These are phyloP conservation scores for Rhizoctonia solani DNA, from an alignment of 1,284 basidiomycete genomes.

Conservation along the genomic window DNA sequence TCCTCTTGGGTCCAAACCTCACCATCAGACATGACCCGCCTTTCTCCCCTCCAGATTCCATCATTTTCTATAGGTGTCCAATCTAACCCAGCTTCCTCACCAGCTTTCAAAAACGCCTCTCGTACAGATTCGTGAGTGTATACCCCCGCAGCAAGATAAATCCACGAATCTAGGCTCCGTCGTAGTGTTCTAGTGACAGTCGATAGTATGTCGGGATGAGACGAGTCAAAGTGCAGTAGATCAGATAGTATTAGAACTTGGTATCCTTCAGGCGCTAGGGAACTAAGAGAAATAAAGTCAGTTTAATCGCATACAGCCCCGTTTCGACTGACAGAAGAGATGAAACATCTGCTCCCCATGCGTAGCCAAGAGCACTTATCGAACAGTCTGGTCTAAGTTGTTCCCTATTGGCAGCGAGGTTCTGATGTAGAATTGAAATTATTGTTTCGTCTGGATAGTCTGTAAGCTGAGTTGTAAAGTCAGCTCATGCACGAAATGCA, in stretches of 20 bases:
- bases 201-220: slow-evolving; percentile 60
- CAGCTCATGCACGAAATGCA: not conserved
- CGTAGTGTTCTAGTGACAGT: slow-evolving; percentile 57
- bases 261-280: slow-evolving; percentile 48
- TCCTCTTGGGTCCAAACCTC: slow-evolving; percentile 35
- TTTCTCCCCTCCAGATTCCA: slow-evolving; percentile 38
- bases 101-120: slow-evolving; percentile 56
- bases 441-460: slow-evolving; percentile 70
- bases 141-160: slow-evolving; percentile 65
- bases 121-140: slow-evolving; percentile 62
- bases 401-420: slow-evolving; percentile 55
- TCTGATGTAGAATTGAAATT: slow-evolving; percentile 55
- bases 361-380: slow-evolving; percentile 57
- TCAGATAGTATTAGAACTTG: slow-evolving; percentile 69
- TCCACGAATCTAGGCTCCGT: slow-evolving; percentile 50
- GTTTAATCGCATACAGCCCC: too few relatives aligned
- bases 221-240: slow-evolving; percentile 66
- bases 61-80: slow-evolving; percentile 51
- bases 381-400: slow-evolving; percentile 49
- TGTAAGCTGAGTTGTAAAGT: slow-evolving; percentile 41
- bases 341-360: slow-evolving; percentile 61
- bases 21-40: slow-evolving; percentile 25
- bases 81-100: slow-evolving; percentile 50
- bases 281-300: too few relatives aligned
- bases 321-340: slow-evolving; percentile 54